Percentiles rank a stretch among this genome's conserved stretches.
Conservation (phyloP, 2,329 filamentous ascomycete species). For the Lecanoromycetidae sp. region DNA sequence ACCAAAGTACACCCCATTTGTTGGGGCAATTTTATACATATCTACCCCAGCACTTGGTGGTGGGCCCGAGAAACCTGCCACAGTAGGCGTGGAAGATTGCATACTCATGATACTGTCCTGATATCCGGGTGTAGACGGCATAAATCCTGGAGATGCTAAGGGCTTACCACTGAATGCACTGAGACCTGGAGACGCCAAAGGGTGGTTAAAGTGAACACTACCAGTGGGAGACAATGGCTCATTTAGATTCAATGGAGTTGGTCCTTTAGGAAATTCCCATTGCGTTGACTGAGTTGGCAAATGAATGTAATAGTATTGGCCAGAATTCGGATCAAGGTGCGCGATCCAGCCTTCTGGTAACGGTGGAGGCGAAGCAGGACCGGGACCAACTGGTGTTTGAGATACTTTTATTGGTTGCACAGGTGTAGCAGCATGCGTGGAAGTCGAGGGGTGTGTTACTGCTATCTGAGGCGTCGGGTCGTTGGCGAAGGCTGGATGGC, state of each 20-base stretch:
- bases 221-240: constrained; percentile 72
- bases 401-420: constrained; percentile 25
- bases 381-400: constrained; percentile 34
- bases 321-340: constrained; percentile 86
- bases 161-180: constrained; percentile 33
- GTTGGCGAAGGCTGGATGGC: constrained; percentile 65
- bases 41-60: constrained; percentile 80
- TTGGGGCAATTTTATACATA: constrained; percentile 84
- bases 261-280: constrained; percentile 97
- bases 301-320: constrained; percentile 98
- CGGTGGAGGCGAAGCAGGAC: constrained; percentile 76
- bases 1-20: constrained; percentile 95
- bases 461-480: constrained; percentile 50
- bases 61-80: constrained; percentile 77
- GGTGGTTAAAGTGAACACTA: constrained; percentile 60
- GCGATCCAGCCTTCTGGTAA: constrained; percentile 97
- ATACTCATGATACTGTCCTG: constrained; percentile 78
- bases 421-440: constrained; percentile 25
- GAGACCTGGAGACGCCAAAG: constrained; percentile 56
- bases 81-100: constrained; percentile 60
- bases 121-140: constrained; percentile 72
- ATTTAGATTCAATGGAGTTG: constrained; percentile 76
- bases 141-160: constrained; percentile 27
- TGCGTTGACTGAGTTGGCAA: constrained; percentile 89
- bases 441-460: constrained; percentile 30